Evolutionary conservation across 1,284 basidiomycete species (phyloP), one percentile per base, ranked within the genome.

Genomic region (Exsudoporus floridanus): DNA sequence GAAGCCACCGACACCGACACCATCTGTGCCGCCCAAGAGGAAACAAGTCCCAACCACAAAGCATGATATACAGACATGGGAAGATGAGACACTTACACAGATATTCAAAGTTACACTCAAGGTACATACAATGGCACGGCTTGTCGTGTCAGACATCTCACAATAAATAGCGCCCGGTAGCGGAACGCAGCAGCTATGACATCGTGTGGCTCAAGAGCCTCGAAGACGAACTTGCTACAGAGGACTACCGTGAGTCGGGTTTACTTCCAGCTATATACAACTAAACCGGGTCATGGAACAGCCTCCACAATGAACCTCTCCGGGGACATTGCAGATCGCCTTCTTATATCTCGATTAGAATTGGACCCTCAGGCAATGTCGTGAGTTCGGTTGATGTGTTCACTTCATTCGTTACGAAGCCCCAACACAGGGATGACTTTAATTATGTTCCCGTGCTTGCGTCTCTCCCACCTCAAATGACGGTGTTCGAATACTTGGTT

Each of bases 401-500:
- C 33, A 49, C 35, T 30, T 27, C 14, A 38, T 41, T 35, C 35
- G 31, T 34, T 21, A 31, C 38, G 27, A 33, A 48, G 14, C 38
- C 27, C 44, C 45, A 28, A 49, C 28, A n/a, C 58, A 92, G 88
- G 30, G 89, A 94, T 63, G 93, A 97, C 65, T 72, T 89, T 5
- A 91, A 95, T 44, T 88, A 83, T 61, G 73, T 90, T 16, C 80
- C 86, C 0, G 84, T 94, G 5, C 73, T 96, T 7, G 88, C 89
- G 2, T 89, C 88, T 23, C 73, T 97, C 23, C 92, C 92, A 4
- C 64, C 83, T 13, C 73, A 86, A 46, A 84, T 94, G 71, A 95
- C 94, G 0, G 81, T 86, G 0, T 95, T 95, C 60, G 94, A 98
- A 65, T 99, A 95, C 66, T 79, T 99, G 21, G 80, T 93, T 1